These are phyloP conservation scores for Phytophthora agathidicida DNA, from an alignment of 352 stramenopile species.

Conservation along the genomic window DNA sequence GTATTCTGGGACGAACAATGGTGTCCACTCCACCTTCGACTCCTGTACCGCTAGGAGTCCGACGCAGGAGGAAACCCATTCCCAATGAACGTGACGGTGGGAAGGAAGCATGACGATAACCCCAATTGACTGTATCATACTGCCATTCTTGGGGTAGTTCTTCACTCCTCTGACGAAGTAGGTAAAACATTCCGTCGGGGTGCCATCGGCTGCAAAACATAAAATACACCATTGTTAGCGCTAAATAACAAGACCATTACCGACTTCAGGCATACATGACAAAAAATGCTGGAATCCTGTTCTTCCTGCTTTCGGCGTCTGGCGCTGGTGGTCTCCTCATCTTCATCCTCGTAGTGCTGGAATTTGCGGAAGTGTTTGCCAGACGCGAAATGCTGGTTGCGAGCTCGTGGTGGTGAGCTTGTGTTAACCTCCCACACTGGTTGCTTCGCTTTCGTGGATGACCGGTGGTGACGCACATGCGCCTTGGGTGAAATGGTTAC, in stretches of 20 bases:
- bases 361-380: slow-evolving; percentile 26
- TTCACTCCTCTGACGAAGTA: slow-evolving; percentile 1
- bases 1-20: slow-evolving; percentile 74
- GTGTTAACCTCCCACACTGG: slow-evolving; percentile 31
- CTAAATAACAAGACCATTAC: neutral
- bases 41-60: slow-evolving; percentile 3
- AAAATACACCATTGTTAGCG: neutral
- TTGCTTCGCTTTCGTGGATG: slow-evolving; percentile 21
- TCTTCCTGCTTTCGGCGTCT: slow-evolving; percentile 20
- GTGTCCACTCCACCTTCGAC: slow-evolving; percentile 34
- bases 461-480: slow-evolving; percentile 20
- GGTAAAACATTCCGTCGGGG: slow-evolving; percentile 33
- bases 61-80: neutral
- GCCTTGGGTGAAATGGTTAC: slow-evolving; percentile 4
- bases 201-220: slow-evolving; percentile 28
- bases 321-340: slow-evolving; percentile 15
- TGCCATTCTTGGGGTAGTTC: neutral
- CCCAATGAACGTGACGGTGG: neutral
- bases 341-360: slow-evolving; percentile 9
- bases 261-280: slow-evolving; percentile 7
- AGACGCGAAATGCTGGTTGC: slow-evolving; percentile 42
- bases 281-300: slow-evolving; percentile 10
- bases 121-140: neutral
- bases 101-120: neutral
- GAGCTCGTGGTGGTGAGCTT: slow-evolving; percentile 35